Evolutionary conservation across 345 rosid species (phyloP).

Genomic region (Hibiscus syriacus): DNA sequence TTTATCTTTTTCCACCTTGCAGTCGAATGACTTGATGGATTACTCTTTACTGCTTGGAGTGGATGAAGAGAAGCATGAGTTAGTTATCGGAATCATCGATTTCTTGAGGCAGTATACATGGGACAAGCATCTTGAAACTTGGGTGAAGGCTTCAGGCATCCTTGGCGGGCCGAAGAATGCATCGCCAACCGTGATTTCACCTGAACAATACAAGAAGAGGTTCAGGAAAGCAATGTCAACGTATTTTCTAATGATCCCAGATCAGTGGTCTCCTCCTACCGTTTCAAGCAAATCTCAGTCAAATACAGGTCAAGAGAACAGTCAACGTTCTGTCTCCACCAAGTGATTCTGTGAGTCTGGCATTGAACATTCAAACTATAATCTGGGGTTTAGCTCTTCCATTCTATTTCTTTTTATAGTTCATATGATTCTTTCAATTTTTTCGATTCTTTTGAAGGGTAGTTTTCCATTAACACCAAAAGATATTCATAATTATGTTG

Average conservation of each 20-base stretch:
- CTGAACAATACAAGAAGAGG: constrained; percentile 90
- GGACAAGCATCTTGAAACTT: too few relatives aligned
- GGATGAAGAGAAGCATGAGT: too few relatives aligned
- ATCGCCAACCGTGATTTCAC: constrained; percentile 86
- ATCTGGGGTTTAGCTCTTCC: constrained; percentile 15
- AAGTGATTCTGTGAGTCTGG: constrained; percentile 25
- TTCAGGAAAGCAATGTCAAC: too few relatives aligned
- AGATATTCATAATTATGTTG: constrained; percentile 19
- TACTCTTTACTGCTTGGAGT: constrained; percentile 88
- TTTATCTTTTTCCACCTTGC: constrained; percentile 17
- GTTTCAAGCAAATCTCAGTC: constrained; percentile 46
- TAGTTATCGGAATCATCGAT: too few relatives aligned
- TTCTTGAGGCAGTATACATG: too few relatives aligned
- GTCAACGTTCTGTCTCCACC: constrained; percentile 30
- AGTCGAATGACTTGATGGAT: constrained; percentile 91
- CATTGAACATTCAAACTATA: constrained; percentile 30
- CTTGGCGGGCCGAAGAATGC: too few relatives aligned
- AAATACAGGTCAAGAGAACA: constrained; percentile 51
- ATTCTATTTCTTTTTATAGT: constrained; percentile 7
- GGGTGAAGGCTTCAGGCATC: too few relatives aligned
- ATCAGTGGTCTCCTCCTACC: constrained; percentile 72
- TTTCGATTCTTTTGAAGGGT: constrained; percentile 23
- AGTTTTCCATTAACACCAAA: constrained; percentile 23
- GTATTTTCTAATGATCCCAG: too few relatives aligned
- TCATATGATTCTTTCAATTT: constrained; percentile 13